phyloP scores from a whole-genome alignment of 2,329 filamentous ascomycete species.

The Zopfia rhizophila region DNA sequence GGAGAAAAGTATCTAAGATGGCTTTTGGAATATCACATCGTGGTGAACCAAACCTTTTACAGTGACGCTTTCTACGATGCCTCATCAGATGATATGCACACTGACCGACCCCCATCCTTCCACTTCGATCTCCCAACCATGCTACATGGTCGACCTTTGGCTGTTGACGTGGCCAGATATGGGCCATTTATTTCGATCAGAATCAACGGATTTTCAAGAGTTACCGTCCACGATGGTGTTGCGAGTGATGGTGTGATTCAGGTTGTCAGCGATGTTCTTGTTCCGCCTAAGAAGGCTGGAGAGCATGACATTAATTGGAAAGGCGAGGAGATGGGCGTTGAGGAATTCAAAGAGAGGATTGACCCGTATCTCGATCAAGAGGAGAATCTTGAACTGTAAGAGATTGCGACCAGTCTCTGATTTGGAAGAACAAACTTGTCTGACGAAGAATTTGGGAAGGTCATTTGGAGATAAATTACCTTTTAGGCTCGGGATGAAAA shows the following conservation, averaged over 20 bases:
- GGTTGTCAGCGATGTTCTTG: constrained; percentile 75
- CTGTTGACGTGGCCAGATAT: constrained; percentile 75
- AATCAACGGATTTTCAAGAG: constrained; percentile 77
- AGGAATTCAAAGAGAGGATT: constrained; percentile 68
- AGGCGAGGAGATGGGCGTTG: constrained; percentile 65
- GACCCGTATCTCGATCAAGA: constrained; percentile 40
- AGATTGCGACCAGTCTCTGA: no score
- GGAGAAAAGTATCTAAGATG: constrained; percentile 81
- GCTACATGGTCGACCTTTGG: constrained; percentile 71
- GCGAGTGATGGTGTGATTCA: constrained; percentile 86
- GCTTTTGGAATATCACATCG: constrained; percentile 81
- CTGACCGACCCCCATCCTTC: constrained; percentile 57
- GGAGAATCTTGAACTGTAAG: constrained; percentile 44
- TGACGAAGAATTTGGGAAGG: no score
- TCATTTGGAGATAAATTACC: no score
- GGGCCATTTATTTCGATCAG: constrained; percentile 76
- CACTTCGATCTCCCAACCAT: constrained; percentile 79
- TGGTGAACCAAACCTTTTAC: constrained; percentile 79
- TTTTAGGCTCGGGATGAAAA: no score
- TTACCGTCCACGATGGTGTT: constrained; percentile 75
- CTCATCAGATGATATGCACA: constrained; percentile 35
- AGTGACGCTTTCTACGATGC: constrained; percentile 80
- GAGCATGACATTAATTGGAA: constrained; percentile 48
- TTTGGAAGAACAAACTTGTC: no score
- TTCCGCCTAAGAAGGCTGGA: constrained; percentile 73